Percentiles rank a stretch among this genome's conserved stretches.
Conservation (phyloP, 345 rosid species). For the Citrus mangshanensis region DNA sequence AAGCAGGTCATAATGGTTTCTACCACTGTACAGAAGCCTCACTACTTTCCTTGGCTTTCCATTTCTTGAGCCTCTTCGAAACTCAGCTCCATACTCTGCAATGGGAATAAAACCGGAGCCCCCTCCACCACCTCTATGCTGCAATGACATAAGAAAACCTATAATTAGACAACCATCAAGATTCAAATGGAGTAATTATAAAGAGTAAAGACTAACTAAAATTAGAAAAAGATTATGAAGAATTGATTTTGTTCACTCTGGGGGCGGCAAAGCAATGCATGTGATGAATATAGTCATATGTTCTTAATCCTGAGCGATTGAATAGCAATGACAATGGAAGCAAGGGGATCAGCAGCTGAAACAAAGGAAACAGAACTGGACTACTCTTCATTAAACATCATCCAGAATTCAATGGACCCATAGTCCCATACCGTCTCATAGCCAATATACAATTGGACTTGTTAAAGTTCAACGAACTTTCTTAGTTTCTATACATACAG, state of each 20-base stretch:
- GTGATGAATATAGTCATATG: not conserved
- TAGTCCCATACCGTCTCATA: not conserved
- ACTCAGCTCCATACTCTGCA: slow-evolving; percentile 78
- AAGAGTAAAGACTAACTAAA: not conserved
- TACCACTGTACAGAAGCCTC: slow-evolving; percentile 83
- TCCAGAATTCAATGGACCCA: not conserved
- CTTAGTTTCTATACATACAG: not conserved
- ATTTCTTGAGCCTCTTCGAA: slow-evolving; percentile 44
- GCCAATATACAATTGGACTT: not conserved
- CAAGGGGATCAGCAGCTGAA: not conserved
- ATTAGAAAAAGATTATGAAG: not conserved
- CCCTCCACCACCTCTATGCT: slow-evolving; percentile 60
- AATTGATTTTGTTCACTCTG: not conserved
- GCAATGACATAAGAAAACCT: slow-evolving; percentile 10
- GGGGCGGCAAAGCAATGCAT: not conserved
- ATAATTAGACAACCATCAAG: not conserved
- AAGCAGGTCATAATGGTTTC: slow-evolving; percentile 82
- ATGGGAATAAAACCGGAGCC: slow-evolving; percentile 77
- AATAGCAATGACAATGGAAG: not conserved
- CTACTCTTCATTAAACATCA: not conserved
- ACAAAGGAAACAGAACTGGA: not conserved
- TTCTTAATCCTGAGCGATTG: not conserved
- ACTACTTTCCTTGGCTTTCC: slow-evolving; percentile 59
- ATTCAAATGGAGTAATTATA: too few species aligned
- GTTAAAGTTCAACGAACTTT: not conserved